These are phyloP conservation scores for Lecanoromycetidae sp. DNA, from an alignment of 2,329 filamentous ascomycete genomes.

Conservation along the genomic window DNA sequence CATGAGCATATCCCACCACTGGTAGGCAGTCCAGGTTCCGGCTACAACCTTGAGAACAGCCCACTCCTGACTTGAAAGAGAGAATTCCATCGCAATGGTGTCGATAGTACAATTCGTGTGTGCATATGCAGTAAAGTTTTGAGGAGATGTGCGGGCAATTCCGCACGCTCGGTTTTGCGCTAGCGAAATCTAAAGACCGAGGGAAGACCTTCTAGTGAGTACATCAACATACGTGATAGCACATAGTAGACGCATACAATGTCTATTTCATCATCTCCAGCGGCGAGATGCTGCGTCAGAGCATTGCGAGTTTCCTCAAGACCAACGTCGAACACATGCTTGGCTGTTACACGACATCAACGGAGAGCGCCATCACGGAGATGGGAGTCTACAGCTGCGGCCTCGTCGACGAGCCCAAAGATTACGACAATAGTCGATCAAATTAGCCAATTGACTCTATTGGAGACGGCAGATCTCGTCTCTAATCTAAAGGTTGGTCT, in stretches of 20 bases:
- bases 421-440: slow-evolving; percentile 92
- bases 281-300: slow-evolving; percentile 15
- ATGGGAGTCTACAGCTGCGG: slow-evolving; percentile 75
- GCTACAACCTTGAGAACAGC: slow-evolving; percentile 1
- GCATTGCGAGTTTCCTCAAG: slow-evolving; percentile 13
- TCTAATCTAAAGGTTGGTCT: slow-evolving; percentile 74
- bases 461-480: slow-evolving; percentile 95
- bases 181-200: not conserved
- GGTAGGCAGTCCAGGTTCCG: slow-evolving; percentile 5
- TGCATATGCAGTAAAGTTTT: no score
- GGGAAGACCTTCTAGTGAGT: not conserved
- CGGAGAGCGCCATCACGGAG: slow-evolving; percentile 44
- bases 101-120: not conserved
- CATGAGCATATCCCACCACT: slow-evolving; percentile 4
- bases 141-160: not conserved
- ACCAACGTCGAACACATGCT: slow-evolving; percentile 20
- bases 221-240: not conserved
- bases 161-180: not conserved
- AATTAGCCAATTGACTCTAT: slow-evolving; percentile 92
- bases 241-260: not conserved
- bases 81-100: slow-evolving; percentile 7
- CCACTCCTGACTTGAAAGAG: slow-evolving; percentile 9
- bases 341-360: slow-evolving; percentile 24
- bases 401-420: slow-evolving; percentile 65
- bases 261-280: slow-evolving; percentile 3